These are phyloP conservation scores for Paramecium sexaurelia DNA, from an alignment of 73 alveolate genomes.

Conservation along the genomic window DNA sequence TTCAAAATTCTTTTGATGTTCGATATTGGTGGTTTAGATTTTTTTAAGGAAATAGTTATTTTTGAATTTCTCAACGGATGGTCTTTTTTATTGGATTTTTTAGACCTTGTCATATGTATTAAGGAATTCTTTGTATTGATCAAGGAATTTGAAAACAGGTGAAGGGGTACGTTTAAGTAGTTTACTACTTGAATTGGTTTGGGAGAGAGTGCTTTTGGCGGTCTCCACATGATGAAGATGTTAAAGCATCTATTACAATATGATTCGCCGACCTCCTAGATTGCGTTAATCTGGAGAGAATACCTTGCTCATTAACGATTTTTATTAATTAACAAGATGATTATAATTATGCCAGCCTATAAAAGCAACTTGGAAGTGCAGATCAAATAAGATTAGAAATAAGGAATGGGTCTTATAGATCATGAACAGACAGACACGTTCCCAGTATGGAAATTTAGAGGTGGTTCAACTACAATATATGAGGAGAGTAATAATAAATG, in stretches of 20 bases:
- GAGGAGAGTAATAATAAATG: conserved; percentile 30
- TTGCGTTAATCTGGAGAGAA: conserved; percentile 56
- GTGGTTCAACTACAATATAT: not conserved
- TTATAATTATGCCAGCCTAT: conserved; percentile 39
- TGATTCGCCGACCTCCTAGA: conserved; percentile 54
- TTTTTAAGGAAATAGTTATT: conserved; percentile 26
- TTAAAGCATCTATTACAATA: conserved; percentile 27
- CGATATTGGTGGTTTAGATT: not conserved
- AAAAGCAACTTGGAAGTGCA: conserved; percentile 21
- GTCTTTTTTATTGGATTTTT: conserved; percentile 16
- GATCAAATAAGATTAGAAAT: not conserved
- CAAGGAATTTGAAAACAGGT: conserved; percentile 9
- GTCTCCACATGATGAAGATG: conserved; percentile 50
- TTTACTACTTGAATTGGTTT: not conserved
- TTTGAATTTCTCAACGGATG: conserved; percentile 49
- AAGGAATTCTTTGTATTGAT: conserved; percentile 22
- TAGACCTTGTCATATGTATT: conserved; percentile 33
- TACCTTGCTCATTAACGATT: conserved; percentile 37
- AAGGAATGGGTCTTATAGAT: conserved; percentile 35
- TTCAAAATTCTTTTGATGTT: conserved; percentile 43
- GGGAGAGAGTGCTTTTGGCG: not conserved
- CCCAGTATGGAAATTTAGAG: conserved; percentile 34
- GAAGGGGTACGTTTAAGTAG: conserved; percentile 31
- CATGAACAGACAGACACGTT: conserved; percentile 25
- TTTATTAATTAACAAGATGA: not conserved